Evolutionary conservation across 371 early-diverging fungal species (phyloP).

Genomic region (Mortierella sp.): DNA sequence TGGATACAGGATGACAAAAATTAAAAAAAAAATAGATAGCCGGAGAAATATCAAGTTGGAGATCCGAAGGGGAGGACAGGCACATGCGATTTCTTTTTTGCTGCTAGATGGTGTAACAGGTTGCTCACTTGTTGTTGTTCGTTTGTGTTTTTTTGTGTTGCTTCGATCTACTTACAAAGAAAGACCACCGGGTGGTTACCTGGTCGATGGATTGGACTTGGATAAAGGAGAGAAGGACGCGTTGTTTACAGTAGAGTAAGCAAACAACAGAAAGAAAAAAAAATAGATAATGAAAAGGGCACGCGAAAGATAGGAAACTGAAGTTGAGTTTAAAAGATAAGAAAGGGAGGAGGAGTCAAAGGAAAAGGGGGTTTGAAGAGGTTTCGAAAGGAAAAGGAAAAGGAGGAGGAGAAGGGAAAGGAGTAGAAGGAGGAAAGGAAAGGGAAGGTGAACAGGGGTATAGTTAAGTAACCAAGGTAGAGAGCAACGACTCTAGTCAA

Average conservation of each 20-base stretch:
- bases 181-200: background rate
- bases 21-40: background rate
- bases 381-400: background rate
- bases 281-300: slow-evolving; percentile 5
- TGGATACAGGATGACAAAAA: slow-evolving; percentile 4
- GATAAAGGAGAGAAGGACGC: background rate
- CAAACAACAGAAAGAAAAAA: background rate
- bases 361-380: background rate
- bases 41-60: slow-evolving; percentile 7
- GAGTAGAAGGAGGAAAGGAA: background rate
- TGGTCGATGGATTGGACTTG: background rate
- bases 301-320: slow-evolving; percentile 5
- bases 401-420: background rate
- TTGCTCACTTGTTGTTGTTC: background rate
- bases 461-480: slow-evolving; percentile 4
- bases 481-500: slow-evolving; percentile 14
- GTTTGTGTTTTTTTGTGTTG: background rate
- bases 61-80: background rate
- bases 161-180: background rate
- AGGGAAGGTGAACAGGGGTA: background rate
- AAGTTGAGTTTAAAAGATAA: slow-evolving; percentile 6
- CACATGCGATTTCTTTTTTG: background rate
- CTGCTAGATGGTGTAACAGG: background rate
- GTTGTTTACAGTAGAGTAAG: background rate
- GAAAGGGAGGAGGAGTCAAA: background rate